phyloP scores from a whole-genome alignment of 352 stramenopile genomes.

The Phytophthora gonapodyides region DNA sequence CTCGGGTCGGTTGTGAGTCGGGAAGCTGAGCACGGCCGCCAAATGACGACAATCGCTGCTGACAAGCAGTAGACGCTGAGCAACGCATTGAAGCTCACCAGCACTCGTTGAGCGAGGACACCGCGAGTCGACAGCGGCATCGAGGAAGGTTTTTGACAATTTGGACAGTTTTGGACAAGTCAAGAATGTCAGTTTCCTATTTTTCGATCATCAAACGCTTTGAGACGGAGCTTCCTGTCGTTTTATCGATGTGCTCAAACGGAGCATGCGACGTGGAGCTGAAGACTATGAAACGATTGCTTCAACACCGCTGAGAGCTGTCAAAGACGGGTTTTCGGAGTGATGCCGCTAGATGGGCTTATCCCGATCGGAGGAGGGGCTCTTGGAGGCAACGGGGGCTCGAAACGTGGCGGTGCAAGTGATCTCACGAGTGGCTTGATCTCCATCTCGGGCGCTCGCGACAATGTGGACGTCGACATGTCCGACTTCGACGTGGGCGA shows the following conservation, averaged over 20 bases:
- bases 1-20: background rate
- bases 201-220: too few relatives aligned
- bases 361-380: slow-evolving; percentile 50
- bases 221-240: too few relatives aligned
- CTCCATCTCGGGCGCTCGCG: slow-evolving; percentile 40
- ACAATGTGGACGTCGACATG: slow-evolving; percentile 53
- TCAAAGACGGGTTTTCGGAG: background rate
- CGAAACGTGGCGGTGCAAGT: slow-evolving; percentile 21
- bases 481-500: slow-evolving; percentile 63
- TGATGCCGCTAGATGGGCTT: slow-evolving; percentile 54
- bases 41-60: background rate
- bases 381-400: slow-evolving; percentile 13
- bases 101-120: slow-evolving; percentile 2
- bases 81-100: slow-evolving; percentile 16
- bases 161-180: background rate
- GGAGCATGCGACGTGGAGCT: slow-evolving; percentile 5
- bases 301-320: background rate
- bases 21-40: slow-evolving; percentile 2
- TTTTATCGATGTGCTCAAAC: background rate
- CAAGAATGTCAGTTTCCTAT: background rate
- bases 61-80: slow-evolving; percentile 10
- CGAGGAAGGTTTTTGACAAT: background rate
- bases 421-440: slow-evolving; percentile 70
- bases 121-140: slow-evolving; percentile 8
- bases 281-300: slow-evolving; percentile 18